Percentiles rank a stretch among this genome's conserved stretches.
Evolutionary conservation across 2,329 filamentous ascomycete genomes (phyloP).

Genomic region (Penicillium paneum): DNA sequence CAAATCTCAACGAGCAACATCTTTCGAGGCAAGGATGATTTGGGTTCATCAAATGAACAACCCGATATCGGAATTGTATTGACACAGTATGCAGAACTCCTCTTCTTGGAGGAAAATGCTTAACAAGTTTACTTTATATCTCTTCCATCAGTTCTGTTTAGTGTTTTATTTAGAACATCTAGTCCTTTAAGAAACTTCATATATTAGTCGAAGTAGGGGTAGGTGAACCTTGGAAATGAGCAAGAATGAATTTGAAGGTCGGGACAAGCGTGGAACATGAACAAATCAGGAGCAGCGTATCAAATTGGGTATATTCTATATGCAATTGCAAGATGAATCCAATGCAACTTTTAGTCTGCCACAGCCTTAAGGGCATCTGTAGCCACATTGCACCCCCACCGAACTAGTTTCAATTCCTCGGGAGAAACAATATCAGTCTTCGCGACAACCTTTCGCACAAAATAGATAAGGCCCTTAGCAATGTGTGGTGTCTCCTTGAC

Average conservation of each 20-base stretch:
- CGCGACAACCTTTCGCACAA: conserved; percentile 70
- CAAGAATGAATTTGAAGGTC: not conserved
- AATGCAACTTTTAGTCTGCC: conserved; percentile 17
- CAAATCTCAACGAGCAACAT: not conserved
- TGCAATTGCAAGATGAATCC: not conserved
- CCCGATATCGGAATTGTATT: not conserved
- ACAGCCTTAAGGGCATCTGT: conserved; percentile 42
- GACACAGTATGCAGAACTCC: not conserved
- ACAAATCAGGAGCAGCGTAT: not conserved
- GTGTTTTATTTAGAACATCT: not conserved
- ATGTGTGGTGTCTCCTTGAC: conserved; percentile 65
- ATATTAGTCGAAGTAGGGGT: not conserved
- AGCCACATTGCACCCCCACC: conserved; percentile 44
- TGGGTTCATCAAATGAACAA: not conserved
- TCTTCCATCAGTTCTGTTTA: not conserved
- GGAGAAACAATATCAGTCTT: conserved; percentile 59
- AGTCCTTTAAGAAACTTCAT: not conserved
- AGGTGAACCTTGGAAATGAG: not conserved
- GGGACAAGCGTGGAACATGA: not conserved
- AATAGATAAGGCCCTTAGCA: conserved; percentile 72
- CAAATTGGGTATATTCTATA: conserved; percentile 7
- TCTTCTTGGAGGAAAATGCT: not conserved
- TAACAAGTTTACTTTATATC: conserved; percentile 1
- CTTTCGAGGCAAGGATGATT: not conserved
- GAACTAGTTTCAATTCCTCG: conserved; percentile 52